Base-by-base conservation (phyloP, 2,329 filamentous ascomycete genomes). In the Fusarium sp. region DNA sequence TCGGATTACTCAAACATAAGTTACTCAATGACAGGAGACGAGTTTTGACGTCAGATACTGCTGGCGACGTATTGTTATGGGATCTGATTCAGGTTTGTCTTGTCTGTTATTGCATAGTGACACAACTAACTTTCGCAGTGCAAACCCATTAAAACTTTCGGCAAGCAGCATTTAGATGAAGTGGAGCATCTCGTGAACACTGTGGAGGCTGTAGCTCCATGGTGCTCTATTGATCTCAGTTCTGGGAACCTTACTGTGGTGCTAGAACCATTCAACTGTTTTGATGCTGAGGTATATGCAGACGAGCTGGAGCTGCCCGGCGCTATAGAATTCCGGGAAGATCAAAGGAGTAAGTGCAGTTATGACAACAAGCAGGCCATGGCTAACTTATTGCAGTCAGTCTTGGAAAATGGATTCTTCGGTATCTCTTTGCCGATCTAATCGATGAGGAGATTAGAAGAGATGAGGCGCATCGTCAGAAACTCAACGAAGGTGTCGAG, bases 231-330 rank as follows among this genome's bases (percentile, higher is more conserved):
- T 52, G 94, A 99, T 74, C 94, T 95, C 20, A 91, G 95, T 71
- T 98, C 95, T 6, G 96, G 96, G 34, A 93, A 92, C 65, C 83
- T 99, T 55, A 95, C 94, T 3, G 95, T 97, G 4, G 90, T 96
- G 19, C 79, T 99, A 19, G 96, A 99, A 75, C 93, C 94, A 39
- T 96, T 96, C 74, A 96, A 96, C 71, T 97, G 94, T 77, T 99
- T 99, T 72, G 96, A 99, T 78, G 96, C 94, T 17, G 96, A 99
- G 75, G 91, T 97, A 78, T 99, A 99, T 76, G 95, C 94, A 1
- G 96, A 99, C 76, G 94, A 98, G 78, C 82, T 96, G 34, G 83
- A 89, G 39, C 71, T 95, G 54, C 86, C 91, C 12, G 90, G 93
- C 65, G 83, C 87, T n/a, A 83, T 91, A 19, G 90, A 94, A 14